These are phyloP conservation scores for Penicillium odoratum DNA, from an alignment of 495 filamentous ascomycete genomes.

Conservation along the genomic window DNA sequence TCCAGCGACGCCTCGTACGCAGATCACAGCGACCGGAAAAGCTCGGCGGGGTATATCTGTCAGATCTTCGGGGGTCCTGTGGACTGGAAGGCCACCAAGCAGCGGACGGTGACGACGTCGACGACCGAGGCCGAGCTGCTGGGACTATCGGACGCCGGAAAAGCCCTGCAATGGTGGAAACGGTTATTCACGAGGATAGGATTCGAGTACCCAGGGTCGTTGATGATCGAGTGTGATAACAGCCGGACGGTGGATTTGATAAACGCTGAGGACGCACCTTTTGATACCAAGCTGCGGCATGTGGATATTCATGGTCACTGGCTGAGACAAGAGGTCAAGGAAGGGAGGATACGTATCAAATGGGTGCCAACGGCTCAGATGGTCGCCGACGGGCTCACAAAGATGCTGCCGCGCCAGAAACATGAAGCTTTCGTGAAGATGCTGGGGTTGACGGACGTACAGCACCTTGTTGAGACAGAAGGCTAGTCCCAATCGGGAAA, in stretches of 20 bases:
- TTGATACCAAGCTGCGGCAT: conserved; percentile 19
- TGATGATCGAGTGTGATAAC: conserved; percentile 4
- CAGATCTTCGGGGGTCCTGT: conserved; percentile 18
- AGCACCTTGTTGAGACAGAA: conserved; percentile 2
- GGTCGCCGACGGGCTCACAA: conserved; percentile 18
- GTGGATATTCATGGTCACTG: conserved; percentile 20
- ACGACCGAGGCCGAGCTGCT: conserved; percentile 17
- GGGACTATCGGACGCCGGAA: conserved; percentile 9
- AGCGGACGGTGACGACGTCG: conserved; percentile 23
- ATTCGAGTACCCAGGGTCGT: background rate
- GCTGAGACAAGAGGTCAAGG: conserved; percentile 16
- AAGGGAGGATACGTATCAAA: background rate
- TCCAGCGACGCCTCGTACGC: conserved; percentile 21
- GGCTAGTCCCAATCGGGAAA: background rate
- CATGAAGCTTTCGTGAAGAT: conserved; percentile 9
- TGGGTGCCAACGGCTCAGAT: conserved; percentile 14
- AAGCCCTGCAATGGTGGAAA: conserved; percentile 11
- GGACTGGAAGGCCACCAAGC: conserved; percentile 24
- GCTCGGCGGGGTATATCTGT: conserved; percentile 21
- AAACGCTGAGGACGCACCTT: background rate
- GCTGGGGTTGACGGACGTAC: conserved; percentile 8
- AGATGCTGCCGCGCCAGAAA: conserved; percentile 10
- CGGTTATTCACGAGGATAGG: background rate
- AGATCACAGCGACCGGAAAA: conserved; percentile 19
- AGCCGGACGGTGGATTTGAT: background rate